These are phyloP conservation scores for Dactylellina haptotyla DNA, from an alignment of 2,329 filamentous ascomycete genomes.

Conservation along the genomic window DNA sequence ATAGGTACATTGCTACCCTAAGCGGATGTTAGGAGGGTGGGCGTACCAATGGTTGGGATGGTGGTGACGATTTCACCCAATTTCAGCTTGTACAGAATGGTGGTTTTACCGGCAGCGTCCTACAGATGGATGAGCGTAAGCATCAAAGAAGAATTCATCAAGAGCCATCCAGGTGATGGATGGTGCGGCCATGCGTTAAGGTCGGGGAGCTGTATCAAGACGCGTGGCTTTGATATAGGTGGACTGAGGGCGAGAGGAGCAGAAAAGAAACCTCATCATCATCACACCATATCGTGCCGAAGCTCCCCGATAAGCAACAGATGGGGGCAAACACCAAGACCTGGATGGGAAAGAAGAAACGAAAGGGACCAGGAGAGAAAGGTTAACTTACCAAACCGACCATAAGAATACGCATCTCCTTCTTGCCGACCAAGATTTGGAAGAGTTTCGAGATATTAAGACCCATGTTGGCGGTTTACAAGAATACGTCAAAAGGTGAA, in stretches of 20 bases:
- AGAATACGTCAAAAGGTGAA: neutral
- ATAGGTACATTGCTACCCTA: neutral
- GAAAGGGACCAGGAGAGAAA: neutral
- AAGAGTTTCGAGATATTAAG: conserved; percentile 96
- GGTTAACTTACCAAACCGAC: conserved; percentile 75
- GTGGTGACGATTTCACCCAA: conserved; percentile 99
- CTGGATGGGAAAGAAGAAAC: neutral
- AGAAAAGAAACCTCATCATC: neutral
- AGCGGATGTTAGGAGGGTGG: neutral
- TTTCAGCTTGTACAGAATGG: conserved; percentile 99
- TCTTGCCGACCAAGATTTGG: conserved; percentile 97
- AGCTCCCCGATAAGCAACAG: conserved; percentile 6
- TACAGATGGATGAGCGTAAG: conserved; percentile 32
- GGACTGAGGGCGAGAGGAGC: too few relatives aligned
- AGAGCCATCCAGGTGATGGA: neutral
- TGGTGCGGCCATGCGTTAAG: neutral
- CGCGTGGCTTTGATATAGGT: conserved; percentile 7
- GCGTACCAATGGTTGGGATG: conserved; percentile 94
- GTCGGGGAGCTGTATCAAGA: neutral
- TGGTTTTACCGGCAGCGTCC: conserved; percentile 99
- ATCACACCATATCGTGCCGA: neutral
- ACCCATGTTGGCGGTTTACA: conserved; percentile 79
- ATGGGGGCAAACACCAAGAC: neutral
- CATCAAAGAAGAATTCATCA: neutral
- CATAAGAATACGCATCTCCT: conserved; percentile 99